These are phyloP conservation scores for Fusarium beomiforme DNA, from an alignment of 2,329 filamentous ascomycete genomes.

Conservation along the genomic window DNA sequence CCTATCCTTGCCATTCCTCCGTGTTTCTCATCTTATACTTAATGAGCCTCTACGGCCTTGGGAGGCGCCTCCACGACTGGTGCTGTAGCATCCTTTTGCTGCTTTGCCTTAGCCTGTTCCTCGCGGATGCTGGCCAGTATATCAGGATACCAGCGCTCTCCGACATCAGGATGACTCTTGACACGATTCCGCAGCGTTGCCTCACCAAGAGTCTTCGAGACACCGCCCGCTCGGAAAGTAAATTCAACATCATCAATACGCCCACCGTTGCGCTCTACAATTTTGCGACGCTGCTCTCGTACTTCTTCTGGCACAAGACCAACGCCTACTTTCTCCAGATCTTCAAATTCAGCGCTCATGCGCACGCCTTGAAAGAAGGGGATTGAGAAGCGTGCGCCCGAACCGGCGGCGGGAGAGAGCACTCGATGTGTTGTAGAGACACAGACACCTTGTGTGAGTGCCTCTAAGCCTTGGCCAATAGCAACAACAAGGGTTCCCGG, in stretches of 20 bases:
- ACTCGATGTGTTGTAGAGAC: conserved; percentile 85
- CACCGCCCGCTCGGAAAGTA: conserved; percentile 78
- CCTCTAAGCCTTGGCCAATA: conserved; percentile 88
- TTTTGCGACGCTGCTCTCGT: conserved; percentile 66
- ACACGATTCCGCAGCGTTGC: conserved; percentile 85
- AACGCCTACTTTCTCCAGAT: conserved; percentile 72
- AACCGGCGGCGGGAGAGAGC: conserved; percentile 74
- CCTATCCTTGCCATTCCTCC: conserved; percentile 2
- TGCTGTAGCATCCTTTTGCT: conserved; percentile 41
- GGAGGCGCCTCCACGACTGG: conserved; percentile 28
- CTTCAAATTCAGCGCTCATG: conserved; percentile 81
- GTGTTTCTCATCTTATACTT: conserved; percentile 5
- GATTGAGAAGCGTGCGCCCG: conserved; percentile 79
- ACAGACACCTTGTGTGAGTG: conserved; percentile 84
- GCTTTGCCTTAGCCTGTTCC: conserved; percentile 61
- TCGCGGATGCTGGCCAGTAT: conserved; percentile 66
- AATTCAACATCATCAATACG: conserved; percentile 83
- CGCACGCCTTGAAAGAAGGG: conserved; percentile 91
- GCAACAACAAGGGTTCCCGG: conserved; percentile 84
- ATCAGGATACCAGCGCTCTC: conserved; percentile 81
- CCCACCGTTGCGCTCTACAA: conserved; percentile 66
- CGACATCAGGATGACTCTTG: conserved; percentile 89
- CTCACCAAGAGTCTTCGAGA: conserved; percentile 77
- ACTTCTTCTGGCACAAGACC: conserved; percentile 70
- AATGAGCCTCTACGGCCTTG: conserved; percentile 48